Conservation (phyloP, 768 basidiomycete species). For the Lentinula guzmanii region DNA sequence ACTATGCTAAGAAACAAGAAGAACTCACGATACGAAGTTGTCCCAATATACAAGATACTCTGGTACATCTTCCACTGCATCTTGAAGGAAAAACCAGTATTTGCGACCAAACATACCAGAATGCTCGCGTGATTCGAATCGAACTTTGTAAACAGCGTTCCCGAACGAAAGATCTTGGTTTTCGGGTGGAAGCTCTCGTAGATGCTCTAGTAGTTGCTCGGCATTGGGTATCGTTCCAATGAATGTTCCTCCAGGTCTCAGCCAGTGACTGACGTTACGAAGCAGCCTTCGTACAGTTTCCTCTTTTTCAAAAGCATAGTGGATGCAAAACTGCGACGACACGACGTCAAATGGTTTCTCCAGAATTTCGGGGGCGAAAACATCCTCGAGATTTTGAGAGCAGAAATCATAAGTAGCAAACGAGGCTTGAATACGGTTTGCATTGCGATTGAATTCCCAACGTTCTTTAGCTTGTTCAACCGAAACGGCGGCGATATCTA, state of each 20-base stretch:
- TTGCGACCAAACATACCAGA: conserved; percentile 79
- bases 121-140: conserved; percentile 67
- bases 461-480: conserved; percentile 82
- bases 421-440: conserved; percentile 61
- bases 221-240: conserved; percentile 97
- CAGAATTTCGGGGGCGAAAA: conserved; percentile 57
- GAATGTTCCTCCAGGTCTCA: conserved; percentile 84
- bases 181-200: conserved; percentile 65
- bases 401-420: conserved; percentile 93
- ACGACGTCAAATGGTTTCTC: conserved; percentile 84
- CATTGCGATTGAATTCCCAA: conserved; percentile 42
- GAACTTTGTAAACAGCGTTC: conserved; percentile 85
- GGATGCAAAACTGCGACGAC: conserved; percentile 99
- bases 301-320: conserved; percentile 95
- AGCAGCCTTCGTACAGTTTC: conserved; percentile 89
- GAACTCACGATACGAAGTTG: conserved; percentile 73
- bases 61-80: conserved; percentile 95
- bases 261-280: conserved; percentile 75
- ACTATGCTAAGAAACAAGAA: neutral
- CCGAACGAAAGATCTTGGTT: conserved; percentile 75
- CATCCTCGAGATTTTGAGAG: conserved; percentile 59
- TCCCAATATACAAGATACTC: conserved; percentile 98
- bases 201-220: conserved; percentile 70
- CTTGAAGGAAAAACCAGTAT: conserved; percentile 89
- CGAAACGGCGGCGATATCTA: conserved; percentile 88